Conservation (phyloP, 179 eudicot genomes). For the Beta corolliflora region DNA sequence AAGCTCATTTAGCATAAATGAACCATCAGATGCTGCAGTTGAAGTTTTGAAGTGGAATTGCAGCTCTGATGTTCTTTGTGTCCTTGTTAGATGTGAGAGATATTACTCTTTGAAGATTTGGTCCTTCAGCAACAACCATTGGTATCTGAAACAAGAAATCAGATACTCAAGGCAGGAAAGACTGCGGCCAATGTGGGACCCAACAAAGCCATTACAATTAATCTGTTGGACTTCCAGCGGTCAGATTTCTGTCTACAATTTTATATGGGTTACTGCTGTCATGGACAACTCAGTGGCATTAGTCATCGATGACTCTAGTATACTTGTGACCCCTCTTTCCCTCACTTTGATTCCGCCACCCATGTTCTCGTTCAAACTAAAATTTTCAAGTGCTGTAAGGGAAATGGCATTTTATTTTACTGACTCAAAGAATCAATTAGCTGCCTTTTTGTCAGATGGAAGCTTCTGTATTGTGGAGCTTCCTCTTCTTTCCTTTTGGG, state of each 20-base stretch:
- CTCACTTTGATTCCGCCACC: conserved; percentile 87
- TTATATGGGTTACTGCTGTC: conserved; percentile 81
- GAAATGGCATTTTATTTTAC: conserved; percentile 70
- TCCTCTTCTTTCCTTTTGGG: conserved; percentile 75
- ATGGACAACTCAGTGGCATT: conserved; percentile 76
- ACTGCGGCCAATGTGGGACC: conserved; percentile 82
- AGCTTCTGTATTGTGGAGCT: conserved; percentile 70
- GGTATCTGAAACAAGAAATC: conserved; percentile 92
- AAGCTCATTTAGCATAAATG: conserved; percentile 77
- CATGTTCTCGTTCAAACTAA: conserved; percentile 71
- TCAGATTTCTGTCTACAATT: conserved; percentile 59
- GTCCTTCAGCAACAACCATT: conserved; percentile 87
- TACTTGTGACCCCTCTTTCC: conserved; percentile 82
- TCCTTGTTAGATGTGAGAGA: conserved; percentile 61
- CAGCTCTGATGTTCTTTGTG: conserved; percentile 75
- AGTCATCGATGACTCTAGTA: conserved; percentile 71
- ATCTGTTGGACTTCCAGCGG: conserved; percentile 85
- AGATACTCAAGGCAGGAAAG: conserved; percentile 64
- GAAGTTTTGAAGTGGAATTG: conserved; percentile 82
- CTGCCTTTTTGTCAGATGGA: conserved; percentile 76
- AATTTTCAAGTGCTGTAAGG: conserved; percentile 68
- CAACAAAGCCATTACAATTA: conserved; percentile 72
- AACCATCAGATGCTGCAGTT: conserved; percentile 47
- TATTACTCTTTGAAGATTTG: conserved; percentile 77
- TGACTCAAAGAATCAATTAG: conserved; percentile 58